A percentile compares a stretch with the other conserved stretches of the same genome.
phyloP scores from a whole-genome alignment of 108 stramenopile genomes.

The Nannochloropsis salina region DNA sequence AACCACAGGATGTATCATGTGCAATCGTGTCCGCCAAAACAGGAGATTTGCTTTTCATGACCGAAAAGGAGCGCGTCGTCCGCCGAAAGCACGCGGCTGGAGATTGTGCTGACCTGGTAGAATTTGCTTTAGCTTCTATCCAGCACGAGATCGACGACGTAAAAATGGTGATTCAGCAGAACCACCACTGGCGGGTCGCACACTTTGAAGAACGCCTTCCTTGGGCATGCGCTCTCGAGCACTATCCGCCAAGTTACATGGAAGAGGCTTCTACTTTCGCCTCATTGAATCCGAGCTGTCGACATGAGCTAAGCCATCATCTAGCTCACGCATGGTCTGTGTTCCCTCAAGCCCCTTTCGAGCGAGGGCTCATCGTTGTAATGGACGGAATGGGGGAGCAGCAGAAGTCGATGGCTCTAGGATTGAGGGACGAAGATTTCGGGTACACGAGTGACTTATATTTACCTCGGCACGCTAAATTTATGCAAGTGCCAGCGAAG shows the following conservation, averaged over 20 bases:
- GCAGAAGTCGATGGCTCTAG: constrained; percentile 66
- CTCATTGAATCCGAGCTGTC: neutral
- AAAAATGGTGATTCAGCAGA: constrained; percentile 71
- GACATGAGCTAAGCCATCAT: constrained; percentile 75
- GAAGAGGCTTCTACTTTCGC: neutral
- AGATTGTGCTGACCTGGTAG: constrained; percentile 64
- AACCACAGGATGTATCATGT: constrained; percentile 69
- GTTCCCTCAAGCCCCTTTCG: neutral
- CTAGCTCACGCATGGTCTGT: constrained; percentile 76
- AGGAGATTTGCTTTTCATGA: constrained; percentile 68
- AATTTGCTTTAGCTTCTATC: constrained; percentile 64
- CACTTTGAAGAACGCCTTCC: constrained; percentile 57
- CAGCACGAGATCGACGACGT: constrained; percentile 64
- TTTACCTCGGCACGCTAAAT: constrained; percentile 53
- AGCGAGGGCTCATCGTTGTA: constrained; percentile 65
- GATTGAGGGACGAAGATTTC: constrained; percentile 30
- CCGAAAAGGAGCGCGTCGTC: constrained; percentile 70
- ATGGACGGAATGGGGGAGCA: constrained; percentile 92
- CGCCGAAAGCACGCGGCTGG: constrained; percentile 77
- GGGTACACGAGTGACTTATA: constrained; percentile 66
- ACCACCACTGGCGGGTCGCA: constrained; percentile 80
- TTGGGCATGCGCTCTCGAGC: constrained; percentile 9
- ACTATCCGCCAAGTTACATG: constrained; percentile 18
- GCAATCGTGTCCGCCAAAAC: constrained; percentile 69
- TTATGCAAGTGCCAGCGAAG: constrained; percentile 65